A percentile compares a stretch with the other conserved stretches of the same genome.
Conservation (phyloP, 305 asterid genomes). For the Fraxinus platypoda region DNA sequence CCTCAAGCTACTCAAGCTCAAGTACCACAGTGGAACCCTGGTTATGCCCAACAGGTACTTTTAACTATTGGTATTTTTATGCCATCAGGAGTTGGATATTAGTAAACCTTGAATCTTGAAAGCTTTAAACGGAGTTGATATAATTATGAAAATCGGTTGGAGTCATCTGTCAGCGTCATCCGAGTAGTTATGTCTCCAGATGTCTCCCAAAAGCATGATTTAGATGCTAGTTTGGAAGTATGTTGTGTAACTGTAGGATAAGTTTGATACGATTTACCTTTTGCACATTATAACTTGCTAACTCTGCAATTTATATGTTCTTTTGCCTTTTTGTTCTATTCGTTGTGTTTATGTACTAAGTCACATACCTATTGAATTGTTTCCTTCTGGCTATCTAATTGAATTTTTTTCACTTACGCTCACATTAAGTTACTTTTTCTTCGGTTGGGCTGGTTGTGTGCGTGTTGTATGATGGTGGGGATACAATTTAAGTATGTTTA, state of each 20-base stretch:
- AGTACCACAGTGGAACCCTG: constrained; percentile 79
- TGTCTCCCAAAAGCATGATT: neutral
- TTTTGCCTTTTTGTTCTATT: constrained; percentile 6
- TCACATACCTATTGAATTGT: neutral
- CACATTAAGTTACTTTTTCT: neutral
- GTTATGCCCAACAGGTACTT: constrained; percentile 78
- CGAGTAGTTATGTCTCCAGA: neutral
- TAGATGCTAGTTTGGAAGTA: neutral
- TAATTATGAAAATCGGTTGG: neutral
- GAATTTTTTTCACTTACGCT: neutral
- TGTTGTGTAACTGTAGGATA: neutral
- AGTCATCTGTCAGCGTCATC: neutral
- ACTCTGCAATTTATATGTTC: neutral
- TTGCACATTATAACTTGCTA: neutral
- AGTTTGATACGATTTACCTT: neutral
- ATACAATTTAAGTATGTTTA: neutral
- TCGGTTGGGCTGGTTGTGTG: neutral
- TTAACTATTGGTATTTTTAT: neutral
- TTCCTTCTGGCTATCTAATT: neutral
- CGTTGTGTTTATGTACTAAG: neutral
- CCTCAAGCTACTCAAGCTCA: constrained; percentile 85
- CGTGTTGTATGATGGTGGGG: neutral
- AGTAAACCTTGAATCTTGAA: neutral
- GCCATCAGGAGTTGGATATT: neutral
- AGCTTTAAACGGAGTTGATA: neutral